Evolutionary conservation across 2,329 filamentous ascomycete genomes (phyloP).

Genomic region (Bipolaris sorokiniana): DNA sequence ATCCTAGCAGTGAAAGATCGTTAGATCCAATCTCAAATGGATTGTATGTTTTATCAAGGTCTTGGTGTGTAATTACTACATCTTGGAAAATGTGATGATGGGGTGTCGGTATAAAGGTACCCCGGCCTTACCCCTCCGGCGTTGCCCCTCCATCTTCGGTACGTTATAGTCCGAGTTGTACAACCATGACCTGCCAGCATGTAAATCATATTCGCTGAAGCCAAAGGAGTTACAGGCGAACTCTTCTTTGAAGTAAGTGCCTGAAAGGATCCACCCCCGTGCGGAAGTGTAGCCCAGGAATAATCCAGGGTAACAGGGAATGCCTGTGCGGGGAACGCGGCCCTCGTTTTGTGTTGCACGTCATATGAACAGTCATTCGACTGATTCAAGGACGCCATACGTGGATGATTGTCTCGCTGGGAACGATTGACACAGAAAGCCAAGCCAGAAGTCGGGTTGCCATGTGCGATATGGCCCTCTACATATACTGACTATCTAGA

Average conservation of each 20-base stretch:
- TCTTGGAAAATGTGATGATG: conserved; percentile 7
- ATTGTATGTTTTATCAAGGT: conserved; percentile 2
- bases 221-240: conserved; percentile 1
- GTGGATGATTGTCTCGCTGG: conserved; percentile 6
- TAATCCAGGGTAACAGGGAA: not conserved
- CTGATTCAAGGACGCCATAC: conserved; percentile 4
- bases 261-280: conserved; percentile 15
- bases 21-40: not conserved
- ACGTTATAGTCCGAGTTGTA: conserved; percentile 10
- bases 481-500: not conserved
- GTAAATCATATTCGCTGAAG: conserved; percentile 15
- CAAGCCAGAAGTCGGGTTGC: not conserved
- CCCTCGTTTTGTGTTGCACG: conserved; percentile 2
- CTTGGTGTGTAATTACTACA: conserved; percentile 1
- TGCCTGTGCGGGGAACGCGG: conserved; percentile 15
- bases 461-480: not conserved
- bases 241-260: not conserved
- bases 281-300: conserved; percentile 2
- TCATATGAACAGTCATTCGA: not conserved
- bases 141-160: conserved; percentile 18
- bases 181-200: not conserved
- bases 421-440: not conserved
- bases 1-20: not conserved
- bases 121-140: not conserved
- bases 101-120: conserved; percentile 15